A percentile compares a stretch with the other conserved stretches of the same genome.
phyloP scores from a whole-genome alignment of 306 rosid species.

The Herpetospermum pedunculosum region DNA sequence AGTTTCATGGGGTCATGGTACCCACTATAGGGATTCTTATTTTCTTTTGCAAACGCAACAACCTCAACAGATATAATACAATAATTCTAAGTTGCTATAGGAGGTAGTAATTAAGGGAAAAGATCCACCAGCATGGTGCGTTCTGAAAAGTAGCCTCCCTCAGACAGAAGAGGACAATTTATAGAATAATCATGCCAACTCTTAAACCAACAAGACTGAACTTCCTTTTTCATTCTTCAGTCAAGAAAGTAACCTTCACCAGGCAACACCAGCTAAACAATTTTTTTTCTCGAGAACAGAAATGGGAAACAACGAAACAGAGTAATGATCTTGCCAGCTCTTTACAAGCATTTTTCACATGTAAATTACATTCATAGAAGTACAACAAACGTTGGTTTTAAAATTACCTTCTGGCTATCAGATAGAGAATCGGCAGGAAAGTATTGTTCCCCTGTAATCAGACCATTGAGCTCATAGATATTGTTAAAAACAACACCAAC shows the following conservation, averaged over 20 bases:
- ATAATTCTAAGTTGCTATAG: neutral
- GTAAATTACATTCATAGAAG: neutral
- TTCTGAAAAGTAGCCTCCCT: neutral
- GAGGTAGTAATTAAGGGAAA: neutral
- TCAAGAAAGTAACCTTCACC: neutral
- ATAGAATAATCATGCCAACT: neutral
- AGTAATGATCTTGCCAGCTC: slow-evolving; percentile 1
- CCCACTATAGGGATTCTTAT: neutral
- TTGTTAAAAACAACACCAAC: slow-evolving; percentile 82
- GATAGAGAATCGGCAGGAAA: slow-evolving; percentile 75
- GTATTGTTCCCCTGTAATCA: slow-evolving; percentile 72
- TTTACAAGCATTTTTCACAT: neutral
- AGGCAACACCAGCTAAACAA: neutral
- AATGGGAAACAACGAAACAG: neutral
- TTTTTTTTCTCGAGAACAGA: neutral
- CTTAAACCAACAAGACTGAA: neutral
- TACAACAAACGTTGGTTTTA: neutral
- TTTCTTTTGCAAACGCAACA: neutral
- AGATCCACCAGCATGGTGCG: neutral
- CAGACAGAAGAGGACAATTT: neutral
- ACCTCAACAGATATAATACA: neutral
- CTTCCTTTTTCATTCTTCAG: neutral
- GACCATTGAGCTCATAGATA: slow-evolving; percentile 83
- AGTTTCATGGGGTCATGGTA: neutral
- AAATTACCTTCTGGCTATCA: slow-evolving; percentile 71